A percentile compares a stretch with the other conserved stretches of the same genome.
phyloP scores from a whole-genome alignment of 176 grass and related monocot genomes.

The Ensete ventricosum region DNA sequence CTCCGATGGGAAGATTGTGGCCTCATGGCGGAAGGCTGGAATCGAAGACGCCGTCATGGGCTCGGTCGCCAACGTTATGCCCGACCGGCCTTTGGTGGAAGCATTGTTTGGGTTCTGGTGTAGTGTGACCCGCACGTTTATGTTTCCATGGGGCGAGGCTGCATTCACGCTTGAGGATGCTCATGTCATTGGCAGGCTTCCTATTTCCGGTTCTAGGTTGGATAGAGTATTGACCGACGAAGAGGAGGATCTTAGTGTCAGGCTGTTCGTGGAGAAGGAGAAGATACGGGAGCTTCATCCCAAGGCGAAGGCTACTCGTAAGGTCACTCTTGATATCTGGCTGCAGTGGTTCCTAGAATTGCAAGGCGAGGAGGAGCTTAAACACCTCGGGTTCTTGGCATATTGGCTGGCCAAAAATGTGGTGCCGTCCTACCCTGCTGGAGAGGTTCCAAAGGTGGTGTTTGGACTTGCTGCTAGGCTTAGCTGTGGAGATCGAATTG shows the following conservation, averaged over 20 bases:
- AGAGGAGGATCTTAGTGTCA: constrained; percentile 27
- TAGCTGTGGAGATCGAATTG: constrained; percentile 39
- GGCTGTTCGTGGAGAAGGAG: constrained; percentile 47
- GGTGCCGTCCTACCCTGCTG: constrained; percentile 3
- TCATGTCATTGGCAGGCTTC: constrained; percentile 32
- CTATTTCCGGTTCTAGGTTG: constrained; percentile 33
- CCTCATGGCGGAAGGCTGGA: neutral
- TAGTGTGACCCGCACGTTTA: constrained; percentile 24
- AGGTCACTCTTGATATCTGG: constrained; percentile 35
- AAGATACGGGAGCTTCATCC: constrained; percentile 54
- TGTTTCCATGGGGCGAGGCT: constrained; percentile 31
- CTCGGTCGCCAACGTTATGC: neutral
- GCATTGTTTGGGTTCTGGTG: constrained; percentile 36
- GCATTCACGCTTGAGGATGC: constrained; percentile 50
- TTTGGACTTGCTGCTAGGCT: constrained; percentile 41
- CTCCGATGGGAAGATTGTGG: neutral
- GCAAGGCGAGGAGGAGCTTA: constrained; percentile 36
- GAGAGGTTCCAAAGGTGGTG: constrained; percentile 24
- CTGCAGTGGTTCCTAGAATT: constrained; percentile 46
- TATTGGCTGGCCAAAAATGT: constrained; percentile 48
- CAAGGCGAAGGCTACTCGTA: constrained; percentile 21
- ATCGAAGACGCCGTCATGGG: constrained; percentile 8
- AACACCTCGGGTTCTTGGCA: constrained; percentile 41
- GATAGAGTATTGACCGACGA: constrained; percentile 26
- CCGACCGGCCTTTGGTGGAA: neutral